Percentiles rank a stretch among this genome's conserved stretches.
Evolutionary conservation across 139 green algal species (phyloP).

Genomic region (Nannochloris sp.): DNA sequence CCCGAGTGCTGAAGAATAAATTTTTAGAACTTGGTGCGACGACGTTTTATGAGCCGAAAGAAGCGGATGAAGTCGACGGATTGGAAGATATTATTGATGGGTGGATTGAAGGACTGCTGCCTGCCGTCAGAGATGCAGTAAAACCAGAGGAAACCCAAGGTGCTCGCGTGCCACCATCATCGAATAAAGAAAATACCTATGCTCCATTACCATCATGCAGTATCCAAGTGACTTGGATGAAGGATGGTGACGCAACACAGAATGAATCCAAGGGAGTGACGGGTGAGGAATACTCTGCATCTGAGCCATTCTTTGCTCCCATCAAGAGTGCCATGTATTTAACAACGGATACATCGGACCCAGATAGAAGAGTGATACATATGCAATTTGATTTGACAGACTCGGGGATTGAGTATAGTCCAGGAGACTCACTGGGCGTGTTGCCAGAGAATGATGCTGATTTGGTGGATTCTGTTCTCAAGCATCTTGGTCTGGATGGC

Average conservation of each 20-base stretch:
- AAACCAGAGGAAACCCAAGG: slow-evolving; percentile 11
- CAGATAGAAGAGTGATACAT: slow-evolving; percentile 74
- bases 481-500: slow-evolving; percentile 38
- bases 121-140: slow-evolving; percentile 25
- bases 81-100: slow-evolving; percentile 65
- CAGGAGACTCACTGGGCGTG: slow-evolving; percentile 82
- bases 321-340: slow-evolving; percentile 31
- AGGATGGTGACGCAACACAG: neutral
- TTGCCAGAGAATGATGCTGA: slow-evolving; percentile 56
- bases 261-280: neutral
- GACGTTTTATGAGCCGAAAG: slow-evolving; percentile 56
- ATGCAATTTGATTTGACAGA: slow-evolving; percentile 64
- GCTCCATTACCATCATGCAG: slow-evolving; percentile 52
- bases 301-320: slow-evolving; percentile 48
- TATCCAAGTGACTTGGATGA: slow-evolving; percentile 24
- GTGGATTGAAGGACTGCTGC: slow-evolving; percentile 63
- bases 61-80: slow-evolving; percentile 93
- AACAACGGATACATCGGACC: slow-evolving; percentile 20
- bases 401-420: slow-evolving; percentile 57
- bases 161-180: neutral
- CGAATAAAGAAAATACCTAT: slow-evolving; percentile 8
- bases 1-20: slow-evolving; percentile 47
- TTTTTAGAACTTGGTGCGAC: slow-evolving; percentile 71
- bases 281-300: neutral
- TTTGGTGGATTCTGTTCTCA: slow-evolving; percentile 51